Evolutionary conservation across 495 filamentous ascomycete species (phyloP).

Genomic region (Geoglossum glabrum): DNA sequence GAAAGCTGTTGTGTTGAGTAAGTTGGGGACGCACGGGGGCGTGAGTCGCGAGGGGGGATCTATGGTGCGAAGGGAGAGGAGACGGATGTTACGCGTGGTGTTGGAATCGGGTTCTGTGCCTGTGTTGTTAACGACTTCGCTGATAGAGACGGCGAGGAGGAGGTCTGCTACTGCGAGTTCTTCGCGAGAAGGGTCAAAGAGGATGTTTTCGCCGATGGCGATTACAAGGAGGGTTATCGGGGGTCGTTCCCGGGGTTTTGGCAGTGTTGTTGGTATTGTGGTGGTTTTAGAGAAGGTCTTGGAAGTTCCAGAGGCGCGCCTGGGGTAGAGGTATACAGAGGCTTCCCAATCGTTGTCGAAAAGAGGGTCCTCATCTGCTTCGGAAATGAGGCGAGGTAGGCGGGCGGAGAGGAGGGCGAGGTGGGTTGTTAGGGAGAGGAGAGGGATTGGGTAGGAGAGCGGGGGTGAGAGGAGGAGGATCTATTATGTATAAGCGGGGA

Average conservation of each 20-base stretch:
- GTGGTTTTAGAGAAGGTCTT: too few species aligned
- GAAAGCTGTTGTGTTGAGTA: constrained; percentile 46
- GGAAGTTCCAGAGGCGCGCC: constrained; percentile 11
- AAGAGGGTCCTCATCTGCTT: constrained; percentile 81
- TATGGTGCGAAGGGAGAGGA: constrained; percentile 46
- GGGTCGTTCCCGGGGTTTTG: constrained; percentile 23
- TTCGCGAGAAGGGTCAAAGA: constrained; percentile 80
- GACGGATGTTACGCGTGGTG: constrained; percentile 14
- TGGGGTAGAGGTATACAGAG: constrained; percentile 54
- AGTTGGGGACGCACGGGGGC: constrained; percentile 46
- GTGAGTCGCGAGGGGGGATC: constrained; percentile 53
- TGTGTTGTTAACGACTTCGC: constrained; percentile 6
- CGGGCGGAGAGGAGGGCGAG: constrained; percentile 82
- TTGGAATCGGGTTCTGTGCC: neutral
- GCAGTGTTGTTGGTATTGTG: neutral
- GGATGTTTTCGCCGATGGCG: constrained; percentile 65
- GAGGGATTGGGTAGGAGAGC: constrained; percentile 74
- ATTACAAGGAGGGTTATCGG: constrained; percentile 82
- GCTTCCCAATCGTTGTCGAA: constrained; percentile 97
- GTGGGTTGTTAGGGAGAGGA: constrained; percentile 82
- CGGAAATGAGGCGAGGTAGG: constrained; percentile 63
- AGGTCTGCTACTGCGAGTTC: constrained; percentile 84
- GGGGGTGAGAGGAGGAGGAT: constrained; percentile 86
- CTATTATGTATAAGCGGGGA: constrained; percentile 22
- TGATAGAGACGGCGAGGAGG: constrained; percentile 58